Base-by-base conservation (phyloP, 768 basidiomycete genomes). In the Asterophora parasitica region DNA sequence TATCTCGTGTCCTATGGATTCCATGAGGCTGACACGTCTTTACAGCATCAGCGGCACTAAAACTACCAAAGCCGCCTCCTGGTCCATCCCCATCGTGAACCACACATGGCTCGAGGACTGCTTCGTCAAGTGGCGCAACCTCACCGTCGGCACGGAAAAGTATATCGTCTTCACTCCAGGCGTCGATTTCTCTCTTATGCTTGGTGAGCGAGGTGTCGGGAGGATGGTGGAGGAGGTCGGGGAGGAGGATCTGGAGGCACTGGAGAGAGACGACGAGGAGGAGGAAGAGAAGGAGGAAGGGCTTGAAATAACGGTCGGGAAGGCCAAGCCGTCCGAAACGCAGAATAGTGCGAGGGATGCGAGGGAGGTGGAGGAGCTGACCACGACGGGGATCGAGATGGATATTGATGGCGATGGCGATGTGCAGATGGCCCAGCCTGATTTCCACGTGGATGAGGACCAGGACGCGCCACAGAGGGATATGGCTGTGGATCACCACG, bases 41-140 rank as follows among this genome's bases (percentile, higher is more conserved):
- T 23, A 1, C 58, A 77, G 76, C 42, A 60, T 67, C 27, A 63
- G 66, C 2, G 75, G 76, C 17, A 72, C 64, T 1, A 96, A 96
- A 66, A 82, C 86, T 0, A 66, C 68, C 6, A 88, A 87, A 58
- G 90, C 92, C 0, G 69, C 73, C 7, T 69, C 79, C 0, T 95
- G 93, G 93, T 79, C 78, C 0, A 86, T 94, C 51, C 85, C 91
- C 0, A 73, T 93, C 48, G 85, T 94, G 9, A 95, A 92, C 56
- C 93, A 97, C 56, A 75, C 77, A 0, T 96, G 92, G 91, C 73
- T 96, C 3, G 93, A 96, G 59, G 90, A 93, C 52, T 94, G 90
- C 61, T 88, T 93, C 59, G 66, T 81, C 16, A 74, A 81, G 43
- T 96, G 93, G 92, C 76, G 77, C 39, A 73, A 76, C 28, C 69